Evolutionary conservation across 1,284 basidiomycete species (phyloP), one percentile per base, ranked within the genome.

Genomic region (Boletus smithii): DNA sequence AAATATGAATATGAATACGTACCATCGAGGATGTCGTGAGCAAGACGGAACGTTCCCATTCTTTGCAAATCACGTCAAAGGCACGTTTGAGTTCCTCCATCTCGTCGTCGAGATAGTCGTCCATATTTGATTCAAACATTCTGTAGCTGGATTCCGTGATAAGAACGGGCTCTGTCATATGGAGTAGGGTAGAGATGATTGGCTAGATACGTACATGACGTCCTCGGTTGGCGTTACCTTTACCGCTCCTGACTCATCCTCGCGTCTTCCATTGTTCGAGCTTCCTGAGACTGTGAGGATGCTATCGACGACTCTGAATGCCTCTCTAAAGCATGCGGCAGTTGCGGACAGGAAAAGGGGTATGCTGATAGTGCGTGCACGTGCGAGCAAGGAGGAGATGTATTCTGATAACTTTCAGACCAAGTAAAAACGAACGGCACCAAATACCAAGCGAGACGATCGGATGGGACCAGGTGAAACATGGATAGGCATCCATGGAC

Each of bases 61-160:
- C 74, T 48, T 82, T 80, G 62, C 88, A 94, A 18, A 89, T 87
- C 1, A 69, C 71, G 40, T 91, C 85, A 50, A 98, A 82, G 0
- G 77, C 73, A 6, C 74, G 74, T 59, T 91, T 91, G 41, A 92
- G 77, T 60, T 80, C 83, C 48, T 95, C 92, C 6, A 88, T 78
- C 67, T 99, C 97, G 61, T 97, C 92, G 50, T 92, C 86, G 3
- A 99, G 82, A 61, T 99, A 99, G 59, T 97, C 95, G 62, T 95
- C 93, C 87, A 98, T 93, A 65, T 95, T 89, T 3, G 78, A 72
- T 66, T 97, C 94, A 62, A 97, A 99, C 90, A 97, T 95, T 34
- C 77, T 77, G 64, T 90, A 95, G 9, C 90, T 93, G 41, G 6
- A 2, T 35, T 6, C 42, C 42, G 29, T 20, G 44, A 42, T 48